These are phyloP conservation scores for Chlorella ohadii DNA, from an alignment of 139 green algal genomes.

Conservation along the genomic window DNA sequence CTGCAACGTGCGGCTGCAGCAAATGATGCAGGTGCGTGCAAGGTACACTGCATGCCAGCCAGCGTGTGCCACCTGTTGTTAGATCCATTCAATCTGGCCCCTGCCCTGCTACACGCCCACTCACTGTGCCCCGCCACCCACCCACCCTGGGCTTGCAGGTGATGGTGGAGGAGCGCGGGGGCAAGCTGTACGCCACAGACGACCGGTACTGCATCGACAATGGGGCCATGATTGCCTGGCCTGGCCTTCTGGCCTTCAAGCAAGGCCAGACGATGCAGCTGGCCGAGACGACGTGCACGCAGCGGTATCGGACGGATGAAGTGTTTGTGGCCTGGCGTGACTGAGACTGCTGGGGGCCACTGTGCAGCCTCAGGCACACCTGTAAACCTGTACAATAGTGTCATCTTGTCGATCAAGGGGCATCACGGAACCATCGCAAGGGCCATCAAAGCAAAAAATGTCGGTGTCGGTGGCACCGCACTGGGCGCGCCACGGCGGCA, in stretches of 20 bases:
- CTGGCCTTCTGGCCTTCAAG: conserved; percentile 80
- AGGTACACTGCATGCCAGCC: no score
- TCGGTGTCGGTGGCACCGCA: no score
- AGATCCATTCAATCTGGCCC: no score
- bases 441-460: no score
- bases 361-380: no score
- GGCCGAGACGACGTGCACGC: conserved; percentile 78
- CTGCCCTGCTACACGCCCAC: not conserved
- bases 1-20: conserved; percentile 90
- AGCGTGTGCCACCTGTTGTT: no score
- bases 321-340: conserved; percentile 78
- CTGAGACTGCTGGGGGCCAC: no score
- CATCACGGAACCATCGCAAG: no score
- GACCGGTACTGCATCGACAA: conserved; percentile 96
- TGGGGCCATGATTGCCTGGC: conserved; percentile 96
- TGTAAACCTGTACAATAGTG: no score
- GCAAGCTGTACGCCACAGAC: conserved; percentile 73
- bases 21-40: conserved; percentile 76
- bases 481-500: no score
- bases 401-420: no score
- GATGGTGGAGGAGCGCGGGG: conserved; percentile 75
- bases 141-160: conserved; percentile 6
- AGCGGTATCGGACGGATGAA: conserved; percentile 92
- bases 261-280: conserved; percentile 56
- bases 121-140: no score